A percentile compares a stretch with the other conserved stretches of the same genome.
Evolutionary conservation across 495 filamentous ascomycete species (phyloP).

Genomic region (Penicillium turbatum): DNA sequence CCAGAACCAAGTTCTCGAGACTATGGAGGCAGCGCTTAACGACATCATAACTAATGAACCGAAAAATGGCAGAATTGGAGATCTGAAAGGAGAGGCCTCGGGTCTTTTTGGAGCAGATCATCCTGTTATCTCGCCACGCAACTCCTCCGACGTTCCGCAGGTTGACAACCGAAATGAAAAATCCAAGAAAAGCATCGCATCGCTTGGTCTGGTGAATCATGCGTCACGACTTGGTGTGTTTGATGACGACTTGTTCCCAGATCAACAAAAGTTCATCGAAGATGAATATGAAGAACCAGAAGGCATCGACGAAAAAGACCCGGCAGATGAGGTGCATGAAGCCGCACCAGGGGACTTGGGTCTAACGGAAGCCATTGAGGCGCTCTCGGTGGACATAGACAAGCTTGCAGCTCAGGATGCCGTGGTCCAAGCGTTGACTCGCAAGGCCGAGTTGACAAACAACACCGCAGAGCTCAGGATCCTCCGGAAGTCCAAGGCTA

Average conservation of each 20-base stretch:
- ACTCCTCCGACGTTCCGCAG: slow-evolving; percentile 52
- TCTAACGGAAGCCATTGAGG: slow-evolving; percentile 84
- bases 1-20: slow-evolving; percentile 67
- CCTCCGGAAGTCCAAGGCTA: slow-evolving; percentile 87
- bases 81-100: slow-evolving; percentile 46
- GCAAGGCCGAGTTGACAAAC: slow-evolving; percentile 95
- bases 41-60: slow-evolving; percentile 83
- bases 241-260: slow-evolving; percentile 89
- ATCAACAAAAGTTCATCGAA: slow-evolving; percentile 80
- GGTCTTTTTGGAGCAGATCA: slow-evolving; percentile 42
- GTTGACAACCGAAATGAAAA: slow-evolving; percentile 45
- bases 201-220: slow-evolving; percentile 79
- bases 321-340: slow-evolving; percentile 84
- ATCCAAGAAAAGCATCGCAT: slow-evolving; percentile 80
- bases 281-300: slow-evolving; percentile 79
- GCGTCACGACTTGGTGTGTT: slow-evolving; percentile 83
- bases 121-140: slow-evolving; percentile 47
- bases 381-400: slow-evolving; percentile 81
- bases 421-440: slow-evolving; percentile 83
- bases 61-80: slow-evolving; percentile 60
- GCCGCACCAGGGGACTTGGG: slow-evolving; percentile 95
- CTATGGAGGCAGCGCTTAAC: slow-evolving; percentile 91
- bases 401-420: slow-evolving; percentile 82
- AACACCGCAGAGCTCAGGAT: slow-evolving; percentile 92
- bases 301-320: slow-evolving; percentile 52